phyloP scores from a whole-genome alignment of 2,329 filamentous ascomycete species.

The Elsinoe australis region DNA sequence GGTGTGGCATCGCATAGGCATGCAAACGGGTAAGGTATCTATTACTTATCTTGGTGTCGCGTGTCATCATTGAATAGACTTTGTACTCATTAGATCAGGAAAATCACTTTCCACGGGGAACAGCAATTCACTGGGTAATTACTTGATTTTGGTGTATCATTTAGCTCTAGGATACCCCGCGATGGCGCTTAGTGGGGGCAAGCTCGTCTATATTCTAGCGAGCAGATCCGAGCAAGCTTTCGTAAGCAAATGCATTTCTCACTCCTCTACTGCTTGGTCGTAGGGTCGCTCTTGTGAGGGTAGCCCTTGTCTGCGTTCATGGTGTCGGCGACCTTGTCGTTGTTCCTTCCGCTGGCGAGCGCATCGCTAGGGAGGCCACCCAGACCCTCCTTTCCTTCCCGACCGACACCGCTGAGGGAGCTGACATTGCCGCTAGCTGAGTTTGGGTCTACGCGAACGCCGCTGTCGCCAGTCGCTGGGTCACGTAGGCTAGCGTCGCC shows the following conservation, averaged over 20 bases:
- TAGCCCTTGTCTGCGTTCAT: conserved; percentile 38
- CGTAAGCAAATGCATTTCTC: too few species aligned
- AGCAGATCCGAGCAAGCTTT: not conserved
- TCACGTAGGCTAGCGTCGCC: conserved; percentile 42
- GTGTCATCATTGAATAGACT: too few species aligned
- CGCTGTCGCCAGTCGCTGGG: conserved; percentile 47
- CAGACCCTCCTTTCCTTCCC: conserved; percentile 54
- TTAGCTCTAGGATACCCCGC: conserved; percentile 3
- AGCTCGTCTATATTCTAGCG: too few species aligned
- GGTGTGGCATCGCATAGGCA: too few species aligned
- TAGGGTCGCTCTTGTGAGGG: conserved; percentile 36
- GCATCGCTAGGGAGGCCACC: conserved; percentile 54
- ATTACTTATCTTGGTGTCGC: too few species aligned
- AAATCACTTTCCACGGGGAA: too few species aligned
- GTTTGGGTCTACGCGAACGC: conserved; percentile 34
- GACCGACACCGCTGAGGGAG: conserved; percentile 51
- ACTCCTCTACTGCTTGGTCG: conserved; percentile 17
- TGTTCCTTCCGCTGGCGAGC: conserved; percentile 40
- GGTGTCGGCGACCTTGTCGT: conserved; percentile 35
- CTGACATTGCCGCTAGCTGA: conserved; percentile 43
- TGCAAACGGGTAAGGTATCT: too few species aligned
- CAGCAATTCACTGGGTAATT: too few species aligned
- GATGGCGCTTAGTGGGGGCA: conserved; percentile 5
- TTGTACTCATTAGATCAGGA: too few species aligned
- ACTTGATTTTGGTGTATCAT: not conserved